phyloP scores from a whole-genome alignment of 1,284 basidiomycete species.

The Microbotryum intermedium region DNA sequence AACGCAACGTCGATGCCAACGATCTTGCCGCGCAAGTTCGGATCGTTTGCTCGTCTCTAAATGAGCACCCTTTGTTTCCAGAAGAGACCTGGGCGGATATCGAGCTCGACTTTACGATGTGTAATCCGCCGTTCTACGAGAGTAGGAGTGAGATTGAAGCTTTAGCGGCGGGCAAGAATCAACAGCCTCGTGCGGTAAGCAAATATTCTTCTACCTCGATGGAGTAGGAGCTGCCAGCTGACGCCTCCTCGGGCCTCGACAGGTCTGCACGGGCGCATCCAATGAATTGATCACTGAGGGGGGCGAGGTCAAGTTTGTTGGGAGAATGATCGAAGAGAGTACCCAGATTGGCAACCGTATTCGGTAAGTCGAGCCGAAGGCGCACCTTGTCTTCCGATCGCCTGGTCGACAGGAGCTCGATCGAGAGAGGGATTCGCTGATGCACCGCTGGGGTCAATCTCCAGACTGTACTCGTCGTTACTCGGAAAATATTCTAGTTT shows the following conservation, averaged over 20 bases:
- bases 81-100: no score
- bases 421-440: no score
- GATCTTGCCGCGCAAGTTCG: constrained; percentile 47
- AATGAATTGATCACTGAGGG: constrained; percentile 79
- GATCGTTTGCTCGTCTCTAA: constrained; percentile 34
- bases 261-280: constrained; percentile 73
- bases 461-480: no score
- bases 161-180: constrained; percentile 55
- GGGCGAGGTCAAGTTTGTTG: constrained; percentile 73
- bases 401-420: no score
- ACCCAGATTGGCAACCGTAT: constrained; percentile 46
- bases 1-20: constrained; percentile 52
- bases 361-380: constrained; percentile 41
- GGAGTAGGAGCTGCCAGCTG: constrained; percentile 1
- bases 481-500: no score
- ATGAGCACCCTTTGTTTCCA: constrained; percentile 14
- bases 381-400: no score
- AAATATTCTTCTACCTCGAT: constrained; percentile 7
- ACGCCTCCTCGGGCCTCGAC: not conserved
- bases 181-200: constrained; percentile 56
- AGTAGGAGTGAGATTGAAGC: constrained; percentile 57
- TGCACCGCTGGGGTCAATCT: no score
- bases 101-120: constrained; percentile 69
- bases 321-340: constrained; percentile 69
- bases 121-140: constrained; percentile 89